Evolutionary conservation across 805 yeast species (phyloP).

Genomic region (Pichia kluyveri): DNA sequence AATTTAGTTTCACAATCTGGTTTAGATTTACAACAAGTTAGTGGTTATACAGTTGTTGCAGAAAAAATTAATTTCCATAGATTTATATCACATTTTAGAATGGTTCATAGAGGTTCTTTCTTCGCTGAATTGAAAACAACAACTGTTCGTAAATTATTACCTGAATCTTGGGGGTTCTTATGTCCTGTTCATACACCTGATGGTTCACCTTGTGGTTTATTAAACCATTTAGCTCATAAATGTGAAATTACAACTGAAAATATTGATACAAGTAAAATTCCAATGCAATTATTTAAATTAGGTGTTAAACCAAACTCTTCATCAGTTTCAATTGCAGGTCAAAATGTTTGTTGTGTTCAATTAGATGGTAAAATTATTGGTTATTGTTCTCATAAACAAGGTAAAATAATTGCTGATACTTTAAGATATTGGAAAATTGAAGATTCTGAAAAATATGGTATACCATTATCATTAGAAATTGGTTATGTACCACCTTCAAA

Average conservation of each 20-base stretch:
- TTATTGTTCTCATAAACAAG: conserved; percentile 89
- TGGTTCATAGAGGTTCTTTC: conserved; percentile 99
- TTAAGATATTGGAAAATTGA: conserved; percentile 89
- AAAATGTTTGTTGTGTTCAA: conserved; percentile 82
- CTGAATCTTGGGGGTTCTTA: conserved; percentile 98
- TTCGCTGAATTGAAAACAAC: conserved; percentile 97
- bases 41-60: conserved; percentile 97
- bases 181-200: conserved; percentile 99
- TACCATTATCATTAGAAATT: conserved; percentile 82
- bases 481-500: conserved; percentile 95
- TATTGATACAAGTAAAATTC: conserved; percentile 65
- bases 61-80: conserved; percentile 97
- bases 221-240: conserved; percentile 94
- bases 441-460: conserved; percentile 45
- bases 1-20: conserved; percentile 96
- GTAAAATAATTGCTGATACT: conserved; percentile 78
- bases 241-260: conserved; percentile 77
- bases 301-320: conserved; percentile 80
- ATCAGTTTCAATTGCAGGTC: conserved; percentile 66
- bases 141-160: conserved; percentile 89
- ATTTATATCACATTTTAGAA: conserved; percentile 95
- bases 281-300: conserved; percentile 52
- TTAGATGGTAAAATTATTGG: conserved; percentile 89
- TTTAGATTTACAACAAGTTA: conserved; percentile 92
- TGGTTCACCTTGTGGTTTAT: conserved; percentile 98